phyloP scores from a whole-genome alignment of 2,329 filamentous ascomycete genomes.

The Acarospora socialis region DNA sequence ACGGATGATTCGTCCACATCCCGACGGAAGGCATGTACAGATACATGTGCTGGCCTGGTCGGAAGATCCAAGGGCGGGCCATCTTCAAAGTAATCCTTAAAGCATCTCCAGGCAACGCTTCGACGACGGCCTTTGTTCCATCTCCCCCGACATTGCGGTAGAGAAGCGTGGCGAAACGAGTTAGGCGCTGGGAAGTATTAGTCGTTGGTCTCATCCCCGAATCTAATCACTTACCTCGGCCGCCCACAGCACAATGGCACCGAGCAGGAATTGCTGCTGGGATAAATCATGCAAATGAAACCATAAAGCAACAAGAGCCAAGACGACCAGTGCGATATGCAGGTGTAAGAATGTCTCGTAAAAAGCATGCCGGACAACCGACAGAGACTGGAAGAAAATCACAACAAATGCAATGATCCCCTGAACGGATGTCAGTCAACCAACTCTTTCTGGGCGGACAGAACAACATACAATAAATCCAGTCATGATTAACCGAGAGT shows the following conservation, averaged over 20 bases:
- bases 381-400: conserved; percentile 56
- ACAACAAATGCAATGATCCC: conserved; percentile 43
- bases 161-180: conserved; percentile 47
- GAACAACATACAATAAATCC: conserved; percentile 30
- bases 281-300: conserved; percentile 59
- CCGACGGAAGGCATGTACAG: conserved; percentile 53
- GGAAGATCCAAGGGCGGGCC: conserved; percentile 50
- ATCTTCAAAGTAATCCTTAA: conserved; percentile 56
- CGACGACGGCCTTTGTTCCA: conserved; percentile 50
- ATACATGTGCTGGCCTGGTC: conserved; percentile 61
- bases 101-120: conserved; percentile 55
- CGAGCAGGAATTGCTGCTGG: conserved; percentile 60
- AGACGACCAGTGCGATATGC: conserved; percentile 62
- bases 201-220: conserved; percentile 1
- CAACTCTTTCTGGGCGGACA: neutral
- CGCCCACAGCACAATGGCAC: conserved; percentile 63
- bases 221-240: conserved; percentile 36
- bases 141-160: conserved; percentile 48
- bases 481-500: conserved; percentile 23
- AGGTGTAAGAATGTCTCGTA: conserved; percentile 91
- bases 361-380: conserved; percentile 78
- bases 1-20: conserved; percentile 62
- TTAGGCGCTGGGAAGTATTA: conserved; percentile 30
- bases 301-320: conserved; percentile 58
- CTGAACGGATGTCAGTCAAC: conserved; percentile 16